Evolutionary conservation across 2,329 filamentous ascomycete genomes (phyloP).

Genomic region (Alternaria gaisen): DNA sequence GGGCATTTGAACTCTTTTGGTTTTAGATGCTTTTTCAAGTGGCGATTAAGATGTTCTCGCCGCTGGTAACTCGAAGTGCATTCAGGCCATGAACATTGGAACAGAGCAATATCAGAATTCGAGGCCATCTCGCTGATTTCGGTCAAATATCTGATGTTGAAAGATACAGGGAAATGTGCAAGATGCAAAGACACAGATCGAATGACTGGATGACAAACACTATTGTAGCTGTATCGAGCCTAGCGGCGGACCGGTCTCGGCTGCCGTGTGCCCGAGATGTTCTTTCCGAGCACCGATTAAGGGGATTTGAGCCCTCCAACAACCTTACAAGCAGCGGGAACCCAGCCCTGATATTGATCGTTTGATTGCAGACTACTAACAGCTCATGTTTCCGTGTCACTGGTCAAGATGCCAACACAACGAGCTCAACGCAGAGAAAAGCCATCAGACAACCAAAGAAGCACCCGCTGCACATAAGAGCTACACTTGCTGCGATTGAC

Average conservation of each 20-base stretch:
- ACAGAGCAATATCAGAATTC: not conserved
- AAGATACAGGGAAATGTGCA: not conserved
- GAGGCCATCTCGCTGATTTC: not conserved
- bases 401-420: not conserved
- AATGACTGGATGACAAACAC: not conserved
- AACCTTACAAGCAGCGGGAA: not conserved
- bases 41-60: not conserved
- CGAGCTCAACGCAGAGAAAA: not conserved
- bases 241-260: not conserved
- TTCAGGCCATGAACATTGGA: not conserved
- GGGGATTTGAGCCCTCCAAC: not conserved
- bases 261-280: not conserved
- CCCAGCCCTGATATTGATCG: not conserved
- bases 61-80: not conserved
- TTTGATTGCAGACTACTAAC: accelerated
- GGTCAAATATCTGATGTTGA: not conserved
- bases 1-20: not conserved
- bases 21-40: not conserved
- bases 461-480: not conserved
- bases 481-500: not conserved
- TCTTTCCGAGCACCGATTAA: not conserved
- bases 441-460: not conserved
- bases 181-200: not conserved
- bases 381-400: not conserved
- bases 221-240: not conserved